Evolutionary conservation across 208 protist genomes (phyloP), one percentile per base, ranked within the genome.

Genomic region (Trypanosoma congolense): DNA sequence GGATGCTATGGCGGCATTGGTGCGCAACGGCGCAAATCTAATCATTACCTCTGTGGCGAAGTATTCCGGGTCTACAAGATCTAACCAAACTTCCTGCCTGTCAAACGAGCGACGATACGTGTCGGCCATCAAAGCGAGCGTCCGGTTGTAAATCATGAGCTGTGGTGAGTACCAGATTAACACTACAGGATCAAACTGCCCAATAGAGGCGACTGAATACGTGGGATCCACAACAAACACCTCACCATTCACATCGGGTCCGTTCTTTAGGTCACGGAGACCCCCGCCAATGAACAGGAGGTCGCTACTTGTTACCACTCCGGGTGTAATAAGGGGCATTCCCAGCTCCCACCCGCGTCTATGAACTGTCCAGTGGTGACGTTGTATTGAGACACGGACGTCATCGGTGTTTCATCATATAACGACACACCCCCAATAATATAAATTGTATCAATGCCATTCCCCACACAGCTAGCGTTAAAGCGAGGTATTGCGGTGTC

Each of bases 351-450:
- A 73, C 33, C 65, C 72, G 57, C 62, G 10, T 84, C 72, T 33
- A 77, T 54, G 25, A 84, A 80, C 44, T 61, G 48, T 1, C 53
- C 60, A 5, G 61, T 65, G 4, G 42, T 25, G 16, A 72, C 61
- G 48, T 84, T 65, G 55, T 66, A 84, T 55, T 70, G 61, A 9
- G 68, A 65, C 3, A 75, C 72, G 30, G 67, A 65, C 0, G 56
- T 29, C 26, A 75, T 43, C 18, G 43, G 18, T 4, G 49, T 24
- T 16, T 33, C 44, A n/a, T 35, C 56, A 30, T 53, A 30, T 8
- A 57, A 16, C 8, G 60, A 61, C 4, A 73, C 40, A 29, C 66
- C 66, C 28, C 66, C 66, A 38, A 73, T 25, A 40, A 73, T 73
- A 28, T 67, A 67, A 30, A 73, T 73, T 6, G 43, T 51, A 33